Base-by-base conservation (phyloP, 169 alveolate genomes). In the Ophryocystis elektroscirrha region DNA sequence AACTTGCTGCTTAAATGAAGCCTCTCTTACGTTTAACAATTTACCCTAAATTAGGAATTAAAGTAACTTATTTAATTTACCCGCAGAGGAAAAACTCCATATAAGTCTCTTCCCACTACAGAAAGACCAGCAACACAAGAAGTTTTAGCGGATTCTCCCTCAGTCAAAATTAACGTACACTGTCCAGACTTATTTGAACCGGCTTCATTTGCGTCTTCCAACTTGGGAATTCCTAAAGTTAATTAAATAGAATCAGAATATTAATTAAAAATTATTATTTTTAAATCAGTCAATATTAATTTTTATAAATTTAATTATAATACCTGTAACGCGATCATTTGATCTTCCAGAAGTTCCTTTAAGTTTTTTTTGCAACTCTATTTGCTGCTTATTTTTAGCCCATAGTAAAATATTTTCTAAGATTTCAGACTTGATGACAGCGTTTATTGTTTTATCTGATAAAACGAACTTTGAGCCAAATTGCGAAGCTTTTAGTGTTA, bases 61-160 rank as follows among this genome's bases (percentile, higher is more conserved):
- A 32, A 32, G 12, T 32, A n/a, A n/a, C n/a, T 12, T n/a, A n/a
- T 12, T 32, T 12, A 15, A 27, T 12, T 5, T 47, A 55, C 63
- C 55, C 61, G 26, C 20, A 94, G 65, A 5, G 99, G 99, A 54
- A 91, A 94, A 12, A 93, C 97, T 5, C 99, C 99, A 72, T 75
- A 94, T 38, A 73, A 73, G 64, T 91, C 98, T 49, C 98, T 75
- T 1, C 98, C 98, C 1, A 90, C 94, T 39, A 89, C 94, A 49
- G 94, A 91, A 23, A 94, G 83, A 2, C 99, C 99, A 20, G 98
- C 96, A 61, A 90, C 78, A 9, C 98, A 95, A 29, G 94, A 76
- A 15, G 97, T 77, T 61, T 94, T 94, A 51, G 99, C 99, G 46
- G 97, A 85, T 76, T 94, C 99, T 64, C 99, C 99, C 74, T 94